phyloP scores from a whole-genome alignment of 2,329 filamentous ascomycete genomes.

The Calonectria pseudoturangicola region DNA sequence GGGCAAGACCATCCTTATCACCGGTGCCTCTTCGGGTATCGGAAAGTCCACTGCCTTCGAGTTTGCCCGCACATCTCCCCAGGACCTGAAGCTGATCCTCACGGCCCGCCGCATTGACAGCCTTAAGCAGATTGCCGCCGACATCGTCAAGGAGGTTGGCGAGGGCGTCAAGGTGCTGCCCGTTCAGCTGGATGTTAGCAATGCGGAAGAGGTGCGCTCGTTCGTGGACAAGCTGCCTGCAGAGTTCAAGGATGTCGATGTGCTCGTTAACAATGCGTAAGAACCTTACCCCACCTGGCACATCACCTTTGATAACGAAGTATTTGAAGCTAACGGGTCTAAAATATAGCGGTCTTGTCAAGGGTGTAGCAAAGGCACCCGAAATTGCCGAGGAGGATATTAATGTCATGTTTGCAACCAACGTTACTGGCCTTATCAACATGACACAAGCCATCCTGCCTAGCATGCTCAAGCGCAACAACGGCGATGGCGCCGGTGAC shows the following conservation, averaged over 20 bases:
- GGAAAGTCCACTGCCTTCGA: constrained; percentile 88
- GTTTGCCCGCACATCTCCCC: constrained; percentile 89
- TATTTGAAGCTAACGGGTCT: constrained; percentile 7
- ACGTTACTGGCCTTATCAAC: constrained; percentile 95
- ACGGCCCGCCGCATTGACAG: constrained; percentile 89
- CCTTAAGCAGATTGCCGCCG: constrained; percentile 82
- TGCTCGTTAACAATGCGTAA: constrained; percentile 97
- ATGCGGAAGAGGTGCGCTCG: constrained; percentile 80
- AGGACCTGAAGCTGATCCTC: constrained; percentile 86
- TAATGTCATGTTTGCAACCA: constrained; percentile 90
- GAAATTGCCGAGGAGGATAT: constrained; percentile 90
- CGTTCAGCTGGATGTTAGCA: constrained; percentile 90
- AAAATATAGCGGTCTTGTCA: constrained; percentile 83
- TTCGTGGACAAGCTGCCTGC: constrained; percentile 85
- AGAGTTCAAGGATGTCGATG: constrained; percentile 88
- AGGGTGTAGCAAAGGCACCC: constrained; percentile 89
- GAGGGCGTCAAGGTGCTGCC: constrained; percentile 87
- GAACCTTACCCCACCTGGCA: constrained; percentile 58
- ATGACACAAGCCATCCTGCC: constrained; percentile 94
- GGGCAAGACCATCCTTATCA: constrained; percentile 94
- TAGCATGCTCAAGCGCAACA: constrained; percentile 83
- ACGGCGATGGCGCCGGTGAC: constrained; percentile 85
- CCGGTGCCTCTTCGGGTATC: constrained; percentile 94
- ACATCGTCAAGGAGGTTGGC: constrained; percentile 86
- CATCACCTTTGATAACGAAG: too few species aligned